Evolutionary conservation across 169 alveolate species (phyloP).

Genomic region (Eimeria praecox): DNA sequence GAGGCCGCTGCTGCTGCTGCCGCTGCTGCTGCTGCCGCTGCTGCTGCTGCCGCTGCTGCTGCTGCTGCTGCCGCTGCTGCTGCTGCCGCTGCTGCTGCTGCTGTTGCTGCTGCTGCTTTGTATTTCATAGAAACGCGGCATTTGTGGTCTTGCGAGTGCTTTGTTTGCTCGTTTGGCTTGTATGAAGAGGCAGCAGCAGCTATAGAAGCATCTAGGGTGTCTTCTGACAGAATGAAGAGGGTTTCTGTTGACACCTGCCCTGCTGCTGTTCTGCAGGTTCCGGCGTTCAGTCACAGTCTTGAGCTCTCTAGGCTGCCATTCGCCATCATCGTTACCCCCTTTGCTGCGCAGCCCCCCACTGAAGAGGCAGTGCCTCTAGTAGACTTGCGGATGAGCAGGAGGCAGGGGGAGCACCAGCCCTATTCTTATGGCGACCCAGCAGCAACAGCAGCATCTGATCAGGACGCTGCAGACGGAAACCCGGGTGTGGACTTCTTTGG

Average conservation of each 20-base stretch:
- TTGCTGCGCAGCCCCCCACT: slow-evolving; percentile 74
- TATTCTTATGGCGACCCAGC: not conserved
- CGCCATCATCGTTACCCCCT: slow-evolving; percentile 75
- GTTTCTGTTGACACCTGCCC: not conserved
- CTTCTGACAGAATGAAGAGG: not conserved
- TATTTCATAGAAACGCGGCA: not conserved
- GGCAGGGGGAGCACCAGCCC: slow-evolving; percentile 35
- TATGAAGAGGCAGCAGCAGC: not conserved
- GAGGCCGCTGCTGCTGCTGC: slow-evolving; percentile 33
- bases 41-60: too few relatives aligned
- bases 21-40: not conserved
- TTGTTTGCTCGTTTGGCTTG: not conserved
- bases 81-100: slow-evolving; percentile 11
- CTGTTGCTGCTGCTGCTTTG: too few relatives aligned
- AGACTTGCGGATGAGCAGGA: slow-evolving; percentile 42
- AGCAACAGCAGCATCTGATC: slow-evolving; percentile 6
- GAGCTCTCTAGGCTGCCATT: slow-evolving; percentile 72
- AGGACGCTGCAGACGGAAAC: not conserved
- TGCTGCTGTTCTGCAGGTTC: slow-evolving; percentile 64
- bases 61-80: slow-evolving; percentile 29
- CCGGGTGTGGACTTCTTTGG: not conserved
- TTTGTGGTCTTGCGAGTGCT: not conserved
- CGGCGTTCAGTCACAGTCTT: slow-evolving; percentile 77
- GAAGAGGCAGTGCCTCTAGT: slow-evolving; percentile 78
- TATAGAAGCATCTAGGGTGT: not conserved